These are phyloP conservation scores for Colletotrichum phormii DNA, from an alignment of 2,329 filamentous ascomycete species.

Conservation along the genomic window DNA sequence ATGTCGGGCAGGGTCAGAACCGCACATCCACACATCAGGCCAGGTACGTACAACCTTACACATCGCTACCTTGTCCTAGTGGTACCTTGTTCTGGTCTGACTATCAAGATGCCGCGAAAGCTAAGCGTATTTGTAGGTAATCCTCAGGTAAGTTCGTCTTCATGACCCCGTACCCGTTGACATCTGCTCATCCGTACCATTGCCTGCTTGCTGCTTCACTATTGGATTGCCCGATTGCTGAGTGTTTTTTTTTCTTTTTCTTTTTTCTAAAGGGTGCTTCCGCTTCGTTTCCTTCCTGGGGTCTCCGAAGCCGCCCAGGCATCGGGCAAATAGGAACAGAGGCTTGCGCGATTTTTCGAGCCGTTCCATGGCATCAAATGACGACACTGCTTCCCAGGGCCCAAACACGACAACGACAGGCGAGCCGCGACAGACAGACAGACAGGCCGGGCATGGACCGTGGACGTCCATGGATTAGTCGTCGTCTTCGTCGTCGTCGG, in stretches of 20 bases:
- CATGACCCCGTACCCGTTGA: slow-evolving; percentile 23
- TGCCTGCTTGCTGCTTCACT: slow-evolving; percentile 3
- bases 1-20: slow-evolving; percentile 9
- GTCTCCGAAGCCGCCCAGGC: slow-evolving; percentile 22
- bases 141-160: slow-evolving; percentile 32
- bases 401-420: background rate
- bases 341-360: slow-evolving; percentile 34
- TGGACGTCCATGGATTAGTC: background rate
- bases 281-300: slow-evolving; percentile 29
- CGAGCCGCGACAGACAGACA: background rate
- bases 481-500: background rate
- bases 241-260: slow-evolving; percentile 11
- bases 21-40: slow-evolving; percentile 3
- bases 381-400: slow-evolving; percentile 23
- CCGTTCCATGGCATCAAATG: slow-evolving; percentile 24
- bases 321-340: slow-evolving; percentile 8
- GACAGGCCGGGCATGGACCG: background rate
- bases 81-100: slow-evolving; percentile 25
- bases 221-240: slow-evolving; percentile 18
- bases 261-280: slow-evolving; percentile 12
- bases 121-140: slow-evolving; percentile 33
- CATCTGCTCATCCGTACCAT: slow-evolving; percentile 15
- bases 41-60: slow-evolving; percentile 13
- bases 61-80: slow-evolving; percentile 20
- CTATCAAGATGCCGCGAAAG: slow-evolving; percentile 23